phyloP scores from a whole-genome alignment of 805 yeast species.

The Candida mattraensis region DNA sequence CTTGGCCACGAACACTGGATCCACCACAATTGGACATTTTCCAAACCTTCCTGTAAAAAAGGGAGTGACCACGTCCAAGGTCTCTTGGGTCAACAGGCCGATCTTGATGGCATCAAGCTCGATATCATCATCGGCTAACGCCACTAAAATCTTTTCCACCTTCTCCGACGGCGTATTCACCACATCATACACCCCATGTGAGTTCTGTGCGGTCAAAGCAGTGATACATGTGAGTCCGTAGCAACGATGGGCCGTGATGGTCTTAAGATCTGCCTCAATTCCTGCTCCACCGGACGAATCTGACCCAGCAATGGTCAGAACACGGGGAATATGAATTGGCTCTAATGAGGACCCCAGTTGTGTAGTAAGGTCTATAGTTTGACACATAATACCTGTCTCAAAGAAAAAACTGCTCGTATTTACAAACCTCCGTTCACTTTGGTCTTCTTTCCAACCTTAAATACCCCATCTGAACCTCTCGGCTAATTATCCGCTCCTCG shows the following conservation, averaged over 20 bases:
- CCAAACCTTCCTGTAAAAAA: conserved; percentile 12
- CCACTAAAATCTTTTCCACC: conserved; percentile 50
- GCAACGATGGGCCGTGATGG: conserved; percentile 75
- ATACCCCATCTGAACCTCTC: too few relatives aligned
- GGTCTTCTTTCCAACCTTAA: too few relatives aligned
- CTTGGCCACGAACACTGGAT: conserved; percentile 84
- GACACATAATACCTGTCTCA: not conserved
- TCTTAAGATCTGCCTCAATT: conserved; percentile 84
- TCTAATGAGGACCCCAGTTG: conserved; percentile 5
- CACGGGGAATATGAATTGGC: conserved; percentile 35
- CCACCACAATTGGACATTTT: conserved; percentile 50
- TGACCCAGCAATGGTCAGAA: conserved; percentile 66
- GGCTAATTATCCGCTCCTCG: too few relatives aligned
- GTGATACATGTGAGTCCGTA: conserved; percentile 78
- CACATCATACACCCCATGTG: conserved; percentile 44
- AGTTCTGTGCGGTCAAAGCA: conserved; percentile 82
- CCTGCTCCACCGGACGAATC: conserved; percentile 95
- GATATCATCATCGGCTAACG: conserved; percentile 57
- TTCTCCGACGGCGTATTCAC: conserved; percentile 45
- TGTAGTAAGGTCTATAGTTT: conserved; percentile 10
- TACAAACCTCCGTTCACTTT: too few relatives aligned
- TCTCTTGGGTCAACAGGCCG: conserved; percentile 65
- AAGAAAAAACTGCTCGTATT: not conserved
- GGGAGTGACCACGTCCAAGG: conserved; percentile 37
- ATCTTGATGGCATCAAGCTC: conserved; percentile 71